Conservation (phyloP, 2,329 filamentous ascomycete species). For the Plenodomus biglobosus region DNA sequence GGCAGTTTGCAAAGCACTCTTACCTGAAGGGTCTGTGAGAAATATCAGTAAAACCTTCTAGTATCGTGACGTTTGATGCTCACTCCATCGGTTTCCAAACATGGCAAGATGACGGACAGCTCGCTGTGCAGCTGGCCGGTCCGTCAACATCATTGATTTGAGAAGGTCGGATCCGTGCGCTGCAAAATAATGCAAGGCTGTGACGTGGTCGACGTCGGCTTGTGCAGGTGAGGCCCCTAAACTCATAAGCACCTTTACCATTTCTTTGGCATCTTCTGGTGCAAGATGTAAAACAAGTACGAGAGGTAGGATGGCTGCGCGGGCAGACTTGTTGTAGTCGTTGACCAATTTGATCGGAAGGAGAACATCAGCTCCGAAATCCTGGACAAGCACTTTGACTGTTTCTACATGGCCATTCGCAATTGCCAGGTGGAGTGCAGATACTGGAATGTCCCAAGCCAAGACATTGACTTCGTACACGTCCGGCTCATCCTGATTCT, state of each 20-base stretch:
- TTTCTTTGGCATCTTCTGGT: conserved; percentile 62
- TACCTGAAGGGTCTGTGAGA: conserved; percentile 27
- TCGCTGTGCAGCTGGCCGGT: conserved; percentile 62
- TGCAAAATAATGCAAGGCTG: conserved; percentile 59
- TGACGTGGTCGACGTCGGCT: conserved; percentile 65
- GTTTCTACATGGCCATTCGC: conserved; percentile 68
- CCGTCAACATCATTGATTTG: conserved; percentile 57
- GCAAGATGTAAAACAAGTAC: conserved; percentile 68
- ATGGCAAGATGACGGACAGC: conserved; percentile 67
- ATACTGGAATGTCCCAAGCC: conserved; percentile 77
- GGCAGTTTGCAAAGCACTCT: conserved; percentile 61
- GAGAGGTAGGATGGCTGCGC: conserved; percentile 67
- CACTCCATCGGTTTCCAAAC: conserved; percentile 33
- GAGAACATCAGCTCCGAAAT: conserved; percentile 76
- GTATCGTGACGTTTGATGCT: background rate
- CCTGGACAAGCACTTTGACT: conserved; percentile 66
- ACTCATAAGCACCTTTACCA: conserved; percentile 65
- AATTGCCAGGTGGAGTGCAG: conserved; percentile 78
- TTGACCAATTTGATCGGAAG: conserved; percentile 69
- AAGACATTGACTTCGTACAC: conserved; percentile 75
- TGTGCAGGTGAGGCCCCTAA: conserved; percentile 74
- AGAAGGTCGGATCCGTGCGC: conserved; percentile 15
- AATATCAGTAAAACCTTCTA: background rate
- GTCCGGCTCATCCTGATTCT: conserved; percentile 68
- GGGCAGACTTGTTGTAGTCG: conserved; percentile 51